Evolutionary conservation across 305 asterid genomes (phyloP), one percentile per base, ranked within the genome.

Genomic region (Fraxinus nigra): DNA sequence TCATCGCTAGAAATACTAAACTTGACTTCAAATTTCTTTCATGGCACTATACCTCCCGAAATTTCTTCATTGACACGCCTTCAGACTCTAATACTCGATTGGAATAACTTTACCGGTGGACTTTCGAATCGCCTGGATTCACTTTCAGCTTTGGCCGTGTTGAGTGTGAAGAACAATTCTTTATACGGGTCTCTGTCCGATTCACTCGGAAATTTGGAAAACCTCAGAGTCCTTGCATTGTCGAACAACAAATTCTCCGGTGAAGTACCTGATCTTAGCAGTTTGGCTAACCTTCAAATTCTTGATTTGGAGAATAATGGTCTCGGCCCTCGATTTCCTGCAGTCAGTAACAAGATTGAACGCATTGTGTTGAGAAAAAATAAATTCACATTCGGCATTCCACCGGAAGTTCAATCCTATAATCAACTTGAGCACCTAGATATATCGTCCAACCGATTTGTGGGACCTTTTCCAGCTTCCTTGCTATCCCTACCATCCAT

Each of bases 381-480:
- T 75, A 90, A 78, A 14, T 94, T 95, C 81, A 81, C 91, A 56
- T 87, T 87, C 24, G 89, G 93, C 35, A 86, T 95, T 43, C 95
- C 98, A 4, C 96, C 85, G 32, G 79, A 84, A 80, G 89, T 94
- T 48, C 88, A 82, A 54, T 91, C 97, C 7, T 93, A 81, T 84
- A 75, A 90, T 81, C 95, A 88, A 82, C 92, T 95, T 40, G 85
- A 89, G 75, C 76, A 75, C 78, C 81, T 95, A 0, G 98, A 94
- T 73, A 85, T 95, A 76, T 89, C 99, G 8, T 86, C 86, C 72
- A 95, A 95, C 91, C 89, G 89, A 82, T 90, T 94, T 79, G 89
- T 95, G 70, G 98, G 97, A 24, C 99, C 97, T 0, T 92, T 95
- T 84, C 97, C 93, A 3, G 48, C 93, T 6, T 89, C 91, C 32